Evolutionary conservation across 129 eudicot species (phyloP), one percentile per base, ranked within the genome.

Genomic region (Centrapalus pauciflorus): DNA sequence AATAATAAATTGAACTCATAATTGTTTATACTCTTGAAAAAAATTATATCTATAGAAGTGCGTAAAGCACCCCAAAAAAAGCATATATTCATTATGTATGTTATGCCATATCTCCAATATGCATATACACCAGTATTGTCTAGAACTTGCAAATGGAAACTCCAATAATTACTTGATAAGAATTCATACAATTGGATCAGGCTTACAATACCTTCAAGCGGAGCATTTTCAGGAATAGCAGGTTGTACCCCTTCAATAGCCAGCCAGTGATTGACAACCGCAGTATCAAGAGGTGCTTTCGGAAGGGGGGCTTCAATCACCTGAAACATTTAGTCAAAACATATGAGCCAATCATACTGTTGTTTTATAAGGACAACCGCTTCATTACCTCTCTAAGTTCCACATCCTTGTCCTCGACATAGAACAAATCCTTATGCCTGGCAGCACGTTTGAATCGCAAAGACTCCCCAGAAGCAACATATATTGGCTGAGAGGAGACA

Each of bases 181-280:
- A n/a, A 37, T 10, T 16, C 23, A 69, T 54, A 41, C 6, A 33
- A 60, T 1, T 11, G 40, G 55, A 66, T 65, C 13, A 55, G 33
- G 59, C 17, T 68, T 3, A 25, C 25, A 58, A 64, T 65, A 84
- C 97, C 97, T 82, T 94, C 95, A 33, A 76, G 71, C 19, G 90
- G 87, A 75, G 90, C 83, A 67, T 89, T 89, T 78, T 84, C 97
- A 17, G 97, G 90, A 74, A 84, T 84, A 7, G 95, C 86, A 79
- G 99, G 99, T 50, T 89, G 97, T 65, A 94, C 90, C 16, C 97
- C 99, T 78, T 94, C 99, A 71, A 94, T 75, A 33, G 99, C 97
- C 69, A 94, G 80, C 97, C 99, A 94, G 63, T 89, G 97, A 67
- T 72, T 77, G 20, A 75, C 63, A 61, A 94, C 70, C 11, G 88